A percentile compares a stretch with the other conserved stretches of the same genome.
phyloP scores from a whole-genome alignment of 495 filamentous ascomycete species.

The Podospora didyma region DNA sequence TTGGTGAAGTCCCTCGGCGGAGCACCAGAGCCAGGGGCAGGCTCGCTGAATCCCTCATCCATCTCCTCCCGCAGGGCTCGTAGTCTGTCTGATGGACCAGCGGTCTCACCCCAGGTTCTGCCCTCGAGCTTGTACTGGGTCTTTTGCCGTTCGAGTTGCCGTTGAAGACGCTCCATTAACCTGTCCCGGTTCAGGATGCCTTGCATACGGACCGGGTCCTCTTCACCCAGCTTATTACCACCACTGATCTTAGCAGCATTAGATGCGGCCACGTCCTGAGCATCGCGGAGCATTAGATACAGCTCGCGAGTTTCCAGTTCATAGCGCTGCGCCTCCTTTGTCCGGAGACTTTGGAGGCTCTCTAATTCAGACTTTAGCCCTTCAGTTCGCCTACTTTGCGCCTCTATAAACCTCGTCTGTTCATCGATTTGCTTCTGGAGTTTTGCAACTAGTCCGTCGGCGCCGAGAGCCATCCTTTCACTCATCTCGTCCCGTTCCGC shows the following conservation, averaged over 20 bases:
- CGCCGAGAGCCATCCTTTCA: slow-evolving; percentile 86
- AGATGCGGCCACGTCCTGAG: slow-evolving; percentile 89
- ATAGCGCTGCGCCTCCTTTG: slow-evolving; percentile 89
- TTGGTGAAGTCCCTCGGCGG: slow-evolving; percentile 39
- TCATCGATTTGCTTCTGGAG: slow-evolving; percentile 91
- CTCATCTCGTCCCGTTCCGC: slow-evolving; percentile 96
- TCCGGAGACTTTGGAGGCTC: slow-evolving; percentile 78
- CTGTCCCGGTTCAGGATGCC: slow-evolving; percentile 90
- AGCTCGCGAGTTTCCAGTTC: slow-evolving; percentile 94
- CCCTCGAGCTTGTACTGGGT: slow-evolving; percentile 97
- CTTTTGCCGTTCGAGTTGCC: slow-evolving; percentile 93
- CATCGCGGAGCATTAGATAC: slow-evolving; percentile 97
- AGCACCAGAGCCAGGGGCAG: slow-evolving; percentile 15
- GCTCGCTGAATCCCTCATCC: slow-evolving; percentile 64
- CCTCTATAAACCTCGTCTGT: slow-evolving; percentile 82
- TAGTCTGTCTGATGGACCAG: slow-evolving; percentile 82
- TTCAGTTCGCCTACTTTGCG: slow-evolving; percentile 81
- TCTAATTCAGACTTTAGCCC: slow-evolving; percentile 83
- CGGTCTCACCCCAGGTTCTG: slow-evolving; percentile 80
- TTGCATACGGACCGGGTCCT: slow-evolving; percentile 73
- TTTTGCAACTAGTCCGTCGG: slow-evolving; percentile 89
- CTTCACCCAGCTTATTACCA: slow-evolving; percentile 43
- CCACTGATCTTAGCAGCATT: slow-evolving; percentile 70
- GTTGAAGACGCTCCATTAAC: slow-evolving; percentile 88
- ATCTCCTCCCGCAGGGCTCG: slow-evolving; percentile 91